Evolutionary conservation across 2,329 filamentous ascomycete genomes (phyloP), one percentile per base, ranked within the genome.

Genomic region (Fusarium temperatum): DNA sequence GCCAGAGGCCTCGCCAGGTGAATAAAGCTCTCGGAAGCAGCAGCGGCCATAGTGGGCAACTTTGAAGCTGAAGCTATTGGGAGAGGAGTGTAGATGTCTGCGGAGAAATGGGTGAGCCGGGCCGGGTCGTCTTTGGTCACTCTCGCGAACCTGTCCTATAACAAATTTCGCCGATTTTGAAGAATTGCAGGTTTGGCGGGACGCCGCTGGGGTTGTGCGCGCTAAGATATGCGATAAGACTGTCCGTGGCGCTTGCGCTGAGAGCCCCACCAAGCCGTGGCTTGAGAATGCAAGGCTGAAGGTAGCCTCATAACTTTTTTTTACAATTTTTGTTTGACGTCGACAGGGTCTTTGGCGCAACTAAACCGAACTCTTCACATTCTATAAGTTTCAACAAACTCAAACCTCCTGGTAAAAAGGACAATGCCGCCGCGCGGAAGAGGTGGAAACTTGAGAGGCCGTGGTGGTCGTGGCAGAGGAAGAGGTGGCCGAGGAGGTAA

Each of bases 1-100:
- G 94, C 95, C 81, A 98, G 89, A 80, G 96, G 96, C 84, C 96
- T 92, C 81, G 96, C 92, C 77, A 99, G 92, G 85, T 99, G 96
- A 81, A 98, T 91, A 88, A 98, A 98, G 75, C 93, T 93, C 84
- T 96, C 93, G 80, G 90, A 88, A 83, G 91, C 87, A 81, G 91
- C 87, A 81, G 90, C 87, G 84, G 94, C 92, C 95, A 97, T 98
- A 85, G 81, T 95, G 89, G 84, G 85, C 84, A 83, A 72, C 72
- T 57, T 39, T 39, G 54, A 38, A 54, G 50, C 53, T 61, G 64
- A 47, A 69, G 58, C 55, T 70, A 63, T 75, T 70, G 60, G 35
- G 35, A 41, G 32, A 38, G 22, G 61, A 64, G 42, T 62, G 65
- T 61, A 57, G 64, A 65, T 70, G 66, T 63, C 66, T 62, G 73